Evolutionary conservation across 768 basidiomycete genomes (phyloP), one percentile per base, ranked within the genome.

Genomic region (Serpula lacrymans): DNA sequence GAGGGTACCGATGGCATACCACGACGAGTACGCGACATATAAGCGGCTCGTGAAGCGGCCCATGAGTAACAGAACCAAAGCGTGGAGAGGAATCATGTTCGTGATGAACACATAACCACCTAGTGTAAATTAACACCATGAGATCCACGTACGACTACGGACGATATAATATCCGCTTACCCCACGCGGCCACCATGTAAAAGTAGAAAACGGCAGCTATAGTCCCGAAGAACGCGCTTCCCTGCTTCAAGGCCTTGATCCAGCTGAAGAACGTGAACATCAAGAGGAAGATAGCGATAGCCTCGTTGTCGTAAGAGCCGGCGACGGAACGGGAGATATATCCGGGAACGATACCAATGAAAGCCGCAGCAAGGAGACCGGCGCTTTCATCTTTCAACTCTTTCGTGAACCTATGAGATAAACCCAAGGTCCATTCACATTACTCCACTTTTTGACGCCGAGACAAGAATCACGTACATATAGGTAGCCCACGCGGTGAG

Each of bases 181-280:
- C 96, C 96, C 96, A 99, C 22, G 96, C 96, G 38, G 96, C 95
- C n/a, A 99, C 96, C 96, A 99, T 99, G 76, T 98, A 99, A 52
- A 97, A 98, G 69, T 99, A 99, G 68, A 98, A 98, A 3, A 98
- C 68, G 13, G 94, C 96, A 32, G 96, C 84, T 28, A 89, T 55
- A 18, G 89, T 88, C 16, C 92, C 95, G 51, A 80, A 96, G 45
- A 95, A 77, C 1, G 91, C 93, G 45, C 91, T 95, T 30, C 96
- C 96, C 33, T 80, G 77, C 65, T 97, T 97, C 40, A 98, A 71
- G 18, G 96, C 94, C 53, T 88, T 90, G 62, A 99, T 95, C 96
- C 96, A 98, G 48, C 76, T 76, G 70, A 77, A 98, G 68, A 99
- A 98, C 4, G 96, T 98, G 66, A 92, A 91, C 96, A 98, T 98